Evolutionary conservation across 2,329 filamentous ascomycete genomes (phyloP).

Genomic region (Colletotrichum sp.): DNA sequence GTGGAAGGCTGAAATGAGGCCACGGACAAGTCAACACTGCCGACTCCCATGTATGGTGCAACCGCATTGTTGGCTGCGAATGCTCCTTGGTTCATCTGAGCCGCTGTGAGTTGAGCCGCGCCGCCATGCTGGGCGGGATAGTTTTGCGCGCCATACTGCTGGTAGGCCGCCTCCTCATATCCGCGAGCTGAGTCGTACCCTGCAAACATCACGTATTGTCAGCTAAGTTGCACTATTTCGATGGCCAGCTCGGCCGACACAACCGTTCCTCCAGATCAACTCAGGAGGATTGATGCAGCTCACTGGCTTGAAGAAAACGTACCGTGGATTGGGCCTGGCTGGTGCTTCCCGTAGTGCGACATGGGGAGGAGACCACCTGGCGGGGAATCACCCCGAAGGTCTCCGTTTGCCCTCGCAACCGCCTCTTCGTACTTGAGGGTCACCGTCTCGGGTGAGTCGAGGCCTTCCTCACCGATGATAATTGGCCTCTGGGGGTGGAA

Average conservation of each 20-base stretch:
- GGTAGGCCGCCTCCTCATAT: slow-evolving; percentile 63
- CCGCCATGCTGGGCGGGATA: slow-evolving; percentile 51
- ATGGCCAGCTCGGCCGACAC: background rate
- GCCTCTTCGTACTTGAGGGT: slow-evolving; percentile 63
- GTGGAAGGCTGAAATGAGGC: slow-evolving; percentile 72
- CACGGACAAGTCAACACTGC: slow-evolving; percentile 54
- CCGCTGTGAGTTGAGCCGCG: slow-evolving; percentile 47
- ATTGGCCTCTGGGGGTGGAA: slow-evolving; percentile 61
- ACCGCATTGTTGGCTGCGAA: slow-evolving; percentile 68
- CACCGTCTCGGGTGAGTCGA: slow-evolving; percentile 63
- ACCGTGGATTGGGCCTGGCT: slow-evolving; percentile 83
- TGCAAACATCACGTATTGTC: slow-evolving; percentile 29
- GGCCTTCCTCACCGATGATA: slow-evolving; percentile 59
- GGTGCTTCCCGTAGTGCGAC: slow-evolving; percentile 79
- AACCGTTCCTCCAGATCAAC: background rate
- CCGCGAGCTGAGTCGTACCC: slow-evolving; percentile 65
- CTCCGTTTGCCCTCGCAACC: slow-evolving; percentile 56
- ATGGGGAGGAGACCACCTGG: slow-evolving; percentile 68
- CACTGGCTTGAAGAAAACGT: slow-evolving; percentile 44
- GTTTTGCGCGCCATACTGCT: slow-evolving; percentile 54
- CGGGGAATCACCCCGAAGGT: slow-evolving; percentile 61
- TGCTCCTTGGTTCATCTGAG: slow-evolving; percentile 60
- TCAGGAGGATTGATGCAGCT: background rate
- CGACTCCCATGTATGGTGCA: slow-evolving; percentile 68
- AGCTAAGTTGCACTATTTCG: background rate